These are phyloP conservation scores for Termitomyces sp. DNA, from an alignment of 768 basidiomycete genomes.

Conservation along the genomic window DNA sequence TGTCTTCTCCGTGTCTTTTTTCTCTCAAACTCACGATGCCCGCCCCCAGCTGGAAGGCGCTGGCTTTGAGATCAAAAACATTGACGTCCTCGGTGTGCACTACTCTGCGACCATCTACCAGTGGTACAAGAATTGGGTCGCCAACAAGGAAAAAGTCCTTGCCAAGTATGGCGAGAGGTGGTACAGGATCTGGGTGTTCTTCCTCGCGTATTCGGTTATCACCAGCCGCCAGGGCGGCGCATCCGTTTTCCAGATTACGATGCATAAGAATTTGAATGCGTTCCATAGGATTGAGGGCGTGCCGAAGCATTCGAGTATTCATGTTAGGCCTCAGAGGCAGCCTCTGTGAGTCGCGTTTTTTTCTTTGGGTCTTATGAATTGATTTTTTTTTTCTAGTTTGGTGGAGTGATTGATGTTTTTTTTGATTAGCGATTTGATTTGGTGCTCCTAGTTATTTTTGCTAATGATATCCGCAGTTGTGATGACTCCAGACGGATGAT, in stretches of 20 bases:
- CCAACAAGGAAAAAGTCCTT: slow-evolving; percentile 85
- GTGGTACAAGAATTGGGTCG: slow-evolving; percentile 98
- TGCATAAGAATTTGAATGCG: slow-evolving; percentile 97
- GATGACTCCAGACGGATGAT: no score
- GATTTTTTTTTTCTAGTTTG: background rate
- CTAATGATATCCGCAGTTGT: no score
- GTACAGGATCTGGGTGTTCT: slow-evolving; percentile 96
- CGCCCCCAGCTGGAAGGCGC: slow-evolving; percentile 73
- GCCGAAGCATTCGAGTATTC: slow-evolving; percentile 74
- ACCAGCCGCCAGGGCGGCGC: slow-evolving; percentile 76
- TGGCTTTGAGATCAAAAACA: slow-evolving; percentile 94
- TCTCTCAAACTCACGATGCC: background rate
- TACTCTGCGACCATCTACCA: slow-evolving; percentile 86
- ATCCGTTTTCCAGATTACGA: slow-evolving; percentile 94
- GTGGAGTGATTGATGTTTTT: background rate
- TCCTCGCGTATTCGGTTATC: slow-evolving; percentile 92
- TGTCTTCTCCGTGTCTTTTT: background rate
- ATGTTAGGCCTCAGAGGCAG: slow-evolving; percentile 52
- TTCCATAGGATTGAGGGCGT: slow-evolving; percentile 90
- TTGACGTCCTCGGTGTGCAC: slow-evolving; percentile 97
- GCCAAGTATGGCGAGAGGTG: slow-evolving; percentile 90
- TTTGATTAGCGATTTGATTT: no score
- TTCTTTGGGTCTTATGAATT: background rate
- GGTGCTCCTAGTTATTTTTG: no score
- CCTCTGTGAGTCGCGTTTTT: background rate